Evolutionary conservation across 306 rosid species (phyloP), one percentile per base, ranked within the genome.

Genomic region (Cicer yamashitae): DNA sequence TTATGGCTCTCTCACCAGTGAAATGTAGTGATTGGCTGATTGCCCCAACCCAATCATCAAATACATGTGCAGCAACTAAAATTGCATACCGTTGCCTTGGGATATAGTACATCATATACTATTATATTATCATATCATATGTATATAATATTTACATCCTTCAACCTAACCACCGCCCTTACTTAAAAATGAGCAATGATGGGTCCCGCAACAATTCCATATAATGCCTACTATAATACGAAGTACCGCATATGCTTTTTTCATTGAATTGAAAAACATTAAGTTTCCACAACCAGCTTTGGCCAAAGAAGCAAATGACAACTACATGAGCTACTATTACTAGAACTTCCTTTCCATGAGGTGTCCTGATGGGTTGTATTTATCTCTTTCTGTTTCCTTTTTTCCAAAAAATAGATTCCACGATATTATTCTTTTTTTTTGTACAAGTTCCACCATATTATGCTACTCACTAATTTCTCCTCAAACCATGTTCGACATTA

Each of bases 41-140:
- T 38, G 54, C 41, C 71, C 61, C 52, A 38, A 68, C 71, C 61
- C 52, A 38, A 68, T 77, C 65, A 80, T 59, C 54, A 72, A 60
- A 46, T 37, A 52, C 84, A 84, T 72, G 87, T 80, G 87, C 77
- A 59, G 13, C 79, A 71, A 71, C 60, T 79, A 65, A 63, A 70
- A 71, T 44, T 75, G 57, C 64, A 81, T 69, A 86, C 17, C 25
- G 70, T 47, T 72, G 44, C 3, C 47, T 63, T 46, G 53, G 86
- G 64, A 47, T 1, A 8, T 41, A 74, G 84, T 60, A 70, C 25
- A 72, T 7, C 54, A 66, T 30, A 30, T 30, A 30, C 37, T 3
- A 30, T 30, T 30, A 30, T 30, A 30, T 30, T 30, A 30, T 4
- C 37, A 4, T 30, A 30, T 30, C 37, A 47, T 56, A 70, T 46